Conservation (phyloP, 176 grass and related monocot genomes). For the Musa itinerans region DNA sequence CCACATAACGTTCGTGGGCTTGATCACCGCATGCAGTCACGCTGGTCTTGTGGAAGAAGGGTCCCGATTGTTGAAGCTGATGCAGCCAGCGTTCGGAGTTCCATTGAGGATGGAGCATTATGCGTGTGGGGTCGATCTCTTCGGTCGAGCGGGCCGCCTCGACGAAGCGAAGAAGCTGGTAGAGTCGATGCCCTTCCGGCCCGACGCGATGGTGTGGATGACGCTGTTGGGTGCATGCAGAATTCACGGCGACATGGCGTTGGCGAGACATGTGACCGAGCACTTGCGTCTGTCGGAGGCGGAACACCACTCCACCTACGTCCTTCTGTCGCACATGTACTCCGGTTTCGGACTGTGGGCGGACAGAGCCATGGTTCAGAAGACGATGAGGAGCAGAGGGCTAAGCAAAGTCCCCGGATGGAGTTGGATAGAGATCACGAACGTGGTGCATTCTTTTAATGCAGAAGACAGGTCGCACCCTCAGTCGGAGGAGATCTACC, state of each 20-base stretch:
- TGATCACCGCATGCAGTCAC: slow-evolving; percentile 55
- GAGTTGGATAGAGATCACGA: slow-evolving; percentile 66
- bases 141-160: slow-evolving; percentile 49
- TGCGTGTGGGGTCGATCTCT: slow-evolving; percentile 59
- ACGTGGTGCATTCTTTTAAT: slow-evolving; percentile 55
- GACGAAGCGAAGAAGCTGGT: slow-evolving; percentile 53
- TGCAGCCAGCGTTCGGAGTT: slow-evolving; percentile 39
- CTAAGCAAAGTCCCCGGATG: slow-evolving; percentile 66
- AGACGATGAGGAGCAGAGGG: slow-evolving; percentile 44
- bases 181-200: slow-evolving; percentile 56
- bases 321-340: slow-evolving; percentile 50
- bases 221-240: slow-evolving; percentile 59
- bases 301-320: slow-evolving; percentile 50
- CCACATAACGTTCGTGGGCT: slow-evolving; percentile 53
- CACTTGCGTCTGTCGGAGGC: slow-evolving; percentile 35
- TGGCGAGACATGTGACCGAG: slow-evolving; percentile 36
- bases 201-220: slow-evolving; percentile 66
- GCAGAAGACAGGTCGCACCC: slow-evolving; percentile 47
- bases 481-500: slow-evolving; percentile 34
- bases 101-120: slow-evolving; percentile 59
- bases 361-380: slow-evolving; percentile 48
- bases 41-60: slow-evolving; percentile 48
- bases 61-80: slow-evolving; percentile 33
- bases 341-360: slow-evolving; percentile 62
- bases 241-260: slow-evolving; percentile 47